Base-by-base conservation (phyloP, 352 stramenopile genomes). In the Phytophthora aleatoria region DNA sequence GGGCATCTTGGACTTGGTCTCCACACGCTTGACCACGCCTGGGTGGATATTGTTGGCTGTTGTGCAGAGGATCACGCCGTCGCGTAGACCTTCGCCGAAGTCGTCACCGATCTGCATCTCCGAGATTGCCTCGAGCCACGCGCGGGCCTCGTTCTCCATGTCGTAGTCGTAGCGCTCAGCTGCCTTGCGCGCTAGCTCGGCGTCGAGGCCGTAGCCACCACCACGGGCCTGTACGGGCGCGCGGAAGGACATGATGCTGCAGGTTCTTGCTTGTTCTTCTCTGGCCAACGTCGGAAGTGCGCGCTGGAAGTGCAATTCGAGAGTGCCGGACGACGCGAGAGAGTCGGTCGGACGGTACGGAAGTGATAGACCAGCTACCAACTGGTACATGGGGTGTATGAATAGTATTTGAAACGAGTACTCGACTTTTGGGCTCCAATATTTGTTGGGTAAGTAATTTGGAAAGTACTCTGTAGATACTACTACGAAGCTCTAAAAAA, bases 131-230 rank as follows among this genome's bases (percentile, higher is more conserved):
- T 97, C 87, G 61, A 97, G 86, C 91, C 90, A 97, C 53, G 79
- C 77, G 52, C 84, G 84, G 38, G 87, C 90, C 61, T 96, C 86
- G 50, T 81, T 61, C 73, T 97, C 90, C 73, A 91, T 86, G 28
- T 89, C 80, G 67, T 92, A 89, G 76, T 97, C 90, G 71, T 97
- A 97, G 42, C 82, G 85, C 52, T 92, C 85, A n/a, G 87, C 85
- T 5, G 87, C 88, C 44, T 82, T 89, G 26, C 76, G 74, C 44
- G 91, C 91, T 16, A 97, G 80, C 79, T 97, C 89, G 3, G 91
- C 91, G 67, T 97, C 91, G 27, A 97, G 83, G 3, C 91, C 91
- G 64, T 92, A 97, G 61, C 89, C 88, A 49, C 85, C 89, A 36
- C 81, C 83, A 51, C 87, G 83, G 47, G 74, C 60, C 55, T 92